phyloP scores from a whole-genome alignment of 1,284 basidiomycete species.

The Moesziomyces sp. region DNA sequence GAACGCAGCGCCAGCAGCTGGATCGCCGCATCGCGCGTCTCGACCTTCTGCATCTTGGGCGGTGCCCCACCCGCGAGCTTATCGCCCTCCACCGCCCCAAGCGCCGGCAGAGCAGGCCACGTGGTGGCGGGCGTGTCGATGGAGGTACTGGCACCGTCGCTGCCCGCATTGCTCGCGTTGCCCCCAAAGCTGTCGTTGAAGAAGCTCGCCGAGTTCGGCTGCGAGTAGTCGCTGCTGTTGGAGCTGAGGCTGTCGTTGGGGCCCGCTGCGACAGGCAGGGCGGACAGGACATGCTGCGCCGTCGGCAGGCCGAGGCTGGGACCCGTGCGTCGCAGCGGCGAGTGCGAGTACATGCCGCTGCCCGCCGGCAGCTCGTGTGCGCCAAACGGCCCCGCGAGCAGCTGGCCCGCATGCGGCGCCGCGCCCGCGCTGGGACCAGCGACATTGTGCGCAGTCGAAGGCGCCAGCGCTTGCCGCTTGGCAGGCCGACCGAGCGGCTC shows the following conservation, averaged over 20 bases:
- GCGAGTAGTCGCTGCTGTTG: constrained; percentile 45
- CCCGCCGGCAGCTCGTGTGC: constrained; percentile 14
- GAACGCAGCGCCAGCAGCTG: constrained; percentile 48
- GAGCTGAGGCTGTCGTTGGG: constrained; percentile 42
- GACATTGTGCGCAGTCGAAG: constrained; percentile 28
- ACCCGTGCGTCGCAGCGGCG: constrained; percentile 34
- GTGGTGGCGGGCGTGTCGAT: constrained; percentile 42
- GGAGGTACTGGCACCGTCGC: constrained; percentile 42
- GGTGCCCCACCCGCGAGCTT: not conserved
- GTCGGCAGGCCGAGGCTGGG: constrained; percentile 17
- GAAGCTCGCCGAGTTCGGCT: constrained; percentile 44
- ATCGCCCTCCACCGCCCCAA: constrained; percentile 14
- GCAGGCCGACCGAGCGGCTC: constrained; percentile 14
- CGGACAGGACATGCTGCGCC: constrained; percentile 7
- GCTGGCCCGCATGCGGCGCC: constrained; percentile 12
- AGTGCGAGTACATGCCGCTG: constrained; percentile 20
- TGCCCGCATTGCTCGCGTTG: constrained; percentile 38
- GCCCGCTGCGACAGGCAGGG: constrained; percentile 9
- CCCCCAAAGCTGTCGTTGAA: constrained; percentile 45
- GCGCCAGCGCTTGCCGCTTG: constrained; percentile 28
- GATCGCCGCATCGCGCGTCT: constrained; percentile 45
- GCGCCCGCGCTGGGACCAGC: constrained; percentile 24
- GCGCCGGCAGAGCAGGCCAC: constrained; percentile 25
- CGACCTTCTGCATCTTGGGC: constrained; percentile 30
- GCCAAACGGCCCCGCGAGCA: constrained; percentile 11